Conservation (phyloP, 2,329 filamentous ascomycete species). For the Colletotrichum sansevieriae region DNA sequence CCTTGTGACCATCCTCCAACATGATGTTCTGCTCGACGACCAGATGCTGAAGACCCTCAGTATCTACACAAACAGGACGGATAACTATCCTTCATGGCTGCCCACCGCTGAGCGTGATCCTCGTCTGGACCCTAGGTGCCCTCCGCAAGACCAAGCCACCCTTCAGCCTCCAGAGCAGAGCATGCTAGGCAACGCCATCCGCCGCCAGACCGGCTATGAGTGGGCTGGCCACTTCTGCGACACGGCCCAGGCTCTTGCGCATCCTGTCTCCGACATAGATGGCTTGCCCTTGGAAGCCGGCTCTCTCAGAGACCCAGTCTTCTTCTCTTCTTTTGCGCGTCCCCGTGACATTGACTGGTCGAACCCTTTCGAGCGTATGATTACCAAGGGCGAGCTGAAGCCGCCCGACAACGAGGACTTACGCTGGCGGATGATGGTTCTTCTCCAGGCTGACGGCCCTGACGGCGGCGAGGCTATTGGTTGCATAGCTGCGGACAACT, state of each 20-base stretch:
- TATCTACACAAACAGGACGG: not conserved
- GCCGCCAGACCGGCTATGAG: not conserved
- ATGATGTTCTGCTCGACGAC: not conserved
- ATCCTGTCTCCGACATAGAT: not conserved
- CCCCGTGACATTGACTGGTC: not conserved
- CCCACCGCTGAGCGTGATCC: not conserved
- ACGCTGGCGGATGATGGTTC: not conserved
- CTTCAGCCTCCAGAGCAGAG: conserved; percentile 1
- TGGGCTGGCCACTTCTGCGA: not conserved
- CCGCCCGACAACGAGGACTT: not conserved
- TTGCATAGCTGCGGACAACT: not conserved
- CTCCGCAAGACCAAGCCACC: not conserved
- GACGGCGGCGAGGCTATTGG: not conserved
- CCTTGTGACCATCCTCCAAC: not conserved
- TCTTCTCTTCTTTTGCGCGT: not conserved
- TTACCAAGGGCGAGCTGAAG: not conserved
- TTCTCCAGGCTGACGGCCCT: not conserved
- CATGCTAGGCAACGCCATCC: not conserved
- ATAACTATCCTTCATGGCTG: not conserved
- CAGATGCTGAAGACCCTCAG: not conserved
- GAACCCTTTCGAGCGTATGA: not conserved
- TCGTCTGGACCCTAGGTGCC: not conserved
- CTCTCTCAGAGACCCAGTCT: not conserved
- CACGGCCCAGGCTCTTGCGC: not conserved
- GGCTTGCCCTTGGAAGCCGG: not conserved